Evolutionary conservation across 1,139 yeast genomes (phyloP).

Genomic region (Yamadazyma buinensis): DNA sequence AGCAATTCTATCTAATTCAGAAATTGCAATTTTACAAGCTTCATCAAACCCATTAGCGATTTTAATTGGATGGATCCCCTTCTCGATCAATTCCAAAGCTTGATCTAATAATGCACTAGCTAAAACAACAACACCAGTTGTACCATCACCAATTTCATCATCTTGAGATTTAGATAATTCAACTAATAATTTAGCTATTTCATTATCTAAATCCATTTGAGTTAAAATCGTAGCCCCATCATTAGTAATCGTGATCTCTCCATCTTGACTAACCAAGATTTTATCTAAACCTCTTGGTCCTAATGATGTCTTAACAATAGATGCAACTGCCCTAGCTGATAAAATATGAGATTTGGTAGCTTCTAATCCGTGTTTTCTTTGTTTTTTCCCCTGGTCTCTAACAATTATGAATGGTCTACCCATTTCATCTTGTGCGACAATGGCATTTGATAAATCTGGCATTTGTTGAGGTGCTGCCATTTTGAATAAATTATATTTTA

Average conservation of each 20-base stretch:
- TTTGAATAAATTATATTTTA: neutral
- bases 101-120: constrained; percentile 95
- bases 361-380: constrained; percentile 88
- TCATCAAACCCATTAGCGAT: constrained; percentile 97
- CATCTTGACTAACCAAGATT: constrained; percentile 88
- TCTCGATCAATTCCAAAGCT: constrained; percentile 89
- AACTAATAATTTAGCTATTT: constrained; percentile 91
- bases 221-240: constrained; percentile 97
- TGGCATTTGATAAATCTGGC: constrained; percentile 97
- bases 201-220: constrained; percentile 94
- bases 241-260: constrained; percentile 95
- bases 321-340: constrained; percentile 95
- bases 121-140: constrained; percentile 96
- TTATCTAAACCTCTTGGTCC: constrained; percentile 99
- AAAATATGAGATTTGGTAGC: constrained; percentile 93
- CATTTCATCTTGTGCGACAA: constrained; percentile 98
- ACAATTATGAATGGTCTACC: constrained; percentile 98
- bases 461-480: constrained; percentile 50
- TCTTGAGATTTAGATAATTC: constrained; percentile 95
- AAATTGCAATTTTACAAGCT: constrained; percentile 88
- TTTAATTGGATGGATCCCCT: constrained; percentile 95
- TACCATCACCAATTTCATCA: constrained; percentile 99
- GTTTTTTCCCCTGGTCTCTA: constrained; percentile 92
- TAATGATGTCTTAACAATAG: constrained; percentile 84
- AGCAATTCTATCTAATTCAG: constrained; percentile 70